Conservation (phyloP, 1,284 basidiomycete genomes). For the Ganoderma leucocontextum region DNA sequence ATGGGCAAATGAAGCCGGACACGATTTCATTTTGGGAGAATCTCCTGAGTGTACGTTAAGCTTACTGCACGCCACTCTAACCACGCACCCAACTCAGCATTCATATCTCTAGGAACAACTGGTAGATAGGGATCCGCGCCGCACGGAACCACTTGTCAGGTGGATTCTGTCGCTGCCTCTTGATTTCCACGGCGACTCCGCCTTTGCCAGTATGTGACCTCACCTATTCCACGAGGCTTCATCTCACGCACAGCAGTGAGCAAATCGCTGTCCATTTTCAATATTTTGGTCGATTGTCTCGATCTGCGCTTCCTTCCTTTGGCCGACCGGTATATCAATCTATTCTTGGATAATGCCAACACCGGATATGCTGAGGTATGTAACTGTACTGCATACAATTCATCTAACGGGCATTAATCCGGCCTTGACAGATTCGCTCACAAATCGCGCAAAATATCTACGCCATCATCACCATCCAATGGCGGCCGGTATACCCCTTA, state of each 20-base stretch:
- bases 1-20: constrained; percentile 85
- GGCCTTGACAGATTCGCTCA: constrained; percentile 64
- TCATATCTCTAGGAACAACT: constrained; percentile 61
- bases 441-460: constrained; percentile 77
- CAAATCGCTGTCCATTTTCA: constrained; percentile 70
- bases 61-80: background rate
- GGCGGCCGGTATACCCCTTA: constrained; percentile 81
- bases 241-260: constrained; percentile 57
- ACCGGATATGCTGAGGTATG: constrained; percentile 86
- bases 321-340: constrained; percentile 71
- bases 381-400: constrained; percentile 13
- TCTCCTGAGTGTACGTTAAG: constrained; percentile 60
- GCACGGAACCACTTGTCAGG: constrained; percentile 79
- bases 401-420: constrained; percentile 4
- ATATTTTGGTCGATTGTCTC: constrained; percentile 65
- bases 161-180: constrained; percentile 83
- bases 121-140: constrained; percentile 85
- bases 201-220: constrained; percentile 69
- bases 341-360: constrained; percentile 80
- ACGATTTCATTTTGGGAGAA: constrained; percentile 81
- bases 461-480: constrained; percentile 67
- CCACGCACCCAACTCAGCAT: constrained; percentile 12
- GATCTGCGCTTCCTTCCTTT: constrained; percentile 72
- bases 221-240: constrained; percentile 14
- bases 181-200: constrained; percentile 84